A percentile compares a stretch with the other conserved stretches of the same genome.
Conservation (phyloP, 2,329 filamentous ascomycete genomes). For the Geosmithia morbida region DNA sequence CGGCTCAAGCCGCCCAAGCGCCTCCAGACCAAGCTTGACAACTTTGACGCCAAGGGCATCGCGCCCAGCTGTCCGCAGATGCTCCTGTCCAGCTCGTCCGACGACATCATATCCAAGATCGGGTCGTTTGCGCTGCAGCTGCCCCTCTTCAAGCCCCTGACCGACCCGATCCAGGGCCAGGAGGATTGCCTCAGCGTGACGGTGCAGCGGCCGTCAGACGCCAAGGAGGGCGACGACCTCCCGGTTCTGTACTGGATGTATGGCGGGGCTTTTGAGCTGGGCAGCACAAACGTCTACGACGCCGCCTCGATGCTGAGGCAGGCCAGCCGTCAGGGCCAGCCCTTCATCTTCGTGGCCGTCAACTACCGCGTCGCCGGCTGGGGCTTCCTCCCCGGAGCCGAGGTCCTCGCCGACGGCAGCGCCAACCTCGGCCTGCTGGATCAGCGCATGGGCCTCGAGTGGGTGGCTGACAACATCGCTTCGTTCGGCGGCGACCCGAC, state of each 20-base stretch:
- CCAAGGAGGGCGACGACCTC: conserved; percentile 36
- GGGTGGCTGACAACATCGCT: conserved; percentile 65
- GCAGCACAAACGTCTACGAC: conserved; percentile 36
- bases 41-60: conserved; percentile 40
- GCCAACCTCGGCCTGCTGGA: conserved; percentile 61
- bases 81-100: conserved; percentile 34
- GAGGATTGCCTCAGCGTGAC: conserved; percentile 53
- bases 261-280: conserved; percentile 49
- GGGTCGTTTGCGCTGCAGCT: conserved; percentile 35
- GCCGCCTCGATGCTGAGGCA: conserved; percentile 28
- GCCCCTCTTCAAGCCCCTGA: conserved; percentile 45
- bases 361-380: conserved; percentile 68
- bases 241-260: conserved; percentile 61
- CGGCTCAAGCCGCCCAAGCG: conserved; percentile 54
- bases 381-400: conserved; percentile 56
- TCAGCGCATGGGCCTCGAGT: conserved; percentile 57
- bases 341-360: conserved; percentile 60
- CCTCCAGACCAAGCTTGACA: conserved; percentile 42
- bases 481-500: conserved; percentile 65
- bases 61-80: conserved; percentile 61
- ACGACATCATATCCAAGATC: conserved; percentile 24
- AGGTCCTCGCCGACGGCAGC: conserved; percentile 51
- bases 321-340: conserved; percentile 26
- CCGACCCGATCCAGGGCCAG: conserved; percentile 42
- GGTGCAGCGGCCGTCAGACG: conserved; percentile 43